Percentiles rank a stretch among this genome's conserved stretches.
These are phyloP conservation scores for Lanmaoa rubissima DNA, from an alignment of 768 basidiomycete genomes.

Conservation along the genomic window DNA sequence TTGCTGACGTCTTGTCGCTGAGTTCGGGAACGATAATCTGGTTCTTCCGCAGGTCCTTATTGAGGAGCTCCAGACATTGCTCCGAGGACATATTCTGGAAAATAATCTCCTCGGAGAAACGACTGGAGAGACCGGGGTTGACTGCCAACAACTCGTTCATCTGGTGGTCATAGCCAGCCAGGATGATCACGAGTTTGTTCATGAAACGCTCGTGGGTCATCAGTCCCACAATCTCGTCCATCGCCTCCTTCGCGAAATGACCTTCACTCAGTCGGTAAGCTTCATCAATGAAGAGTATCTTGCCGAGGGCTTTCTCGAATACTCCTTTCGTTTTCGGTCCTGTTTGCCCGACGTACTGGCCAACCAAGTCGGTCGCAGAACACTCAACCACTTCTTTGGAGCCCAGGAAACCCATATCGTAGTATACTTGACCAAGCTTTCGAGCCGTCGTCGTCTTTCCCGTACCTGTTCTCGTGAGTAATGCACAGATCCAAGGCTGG, in stretches of 20 bases:
- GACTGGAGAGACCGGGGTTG: slow-evolving; percentile 66
- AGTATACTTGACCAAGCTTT: slow-evolving; percentile 63
- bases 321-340: slow-evolving; percentile 62
- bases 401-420: slow-evolving; percentile 60
- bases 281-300: slow-evolving; percentile 72
- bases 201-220: slow-evolving; percentile 59
- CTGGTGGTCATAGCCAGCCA: slow-evolving; percentile 69
- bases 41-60: slow-evolving; percentile 45
- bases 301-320: slow-evolving; percentile 65
- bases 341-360: slow-evolving; percentile 69
- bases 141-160: slow-evolving; percentile 60
- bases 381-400: slow-evolving; percentile 58
- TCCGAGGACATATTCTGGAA: slow-evolving; percentile 55
- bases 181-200: slow-evolving; percentile 62
- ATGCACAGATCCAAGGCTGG: not conserved
- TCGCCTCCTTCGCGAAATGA: slow-evolving; percentile 67
- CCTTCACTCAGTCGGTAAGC: slow-evolving; percentile 65
- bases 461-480: slow-evolving; percentile 43
- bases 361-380: slow-evolving; percentile 70
- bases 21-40: slow-evolving; percentile 40
- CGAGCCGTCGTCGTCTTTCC: slow-evolving; percentile 64
- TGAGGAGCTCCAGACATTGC: slow-evolving; percentile 52
- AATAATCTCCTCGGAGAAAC: slow-evolving; percentile 61
- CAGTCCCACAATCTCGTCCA: slow-evolving; percentile 69
- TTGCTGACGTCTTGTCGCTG: slow-evolving; percentile 1